Evolutionary conservation across 2,329 filamentous ascomycete species (phyloP), one percentile per base, ranked within the genome.

Genomic region (Colletotrichum echinochloae): DNA sequence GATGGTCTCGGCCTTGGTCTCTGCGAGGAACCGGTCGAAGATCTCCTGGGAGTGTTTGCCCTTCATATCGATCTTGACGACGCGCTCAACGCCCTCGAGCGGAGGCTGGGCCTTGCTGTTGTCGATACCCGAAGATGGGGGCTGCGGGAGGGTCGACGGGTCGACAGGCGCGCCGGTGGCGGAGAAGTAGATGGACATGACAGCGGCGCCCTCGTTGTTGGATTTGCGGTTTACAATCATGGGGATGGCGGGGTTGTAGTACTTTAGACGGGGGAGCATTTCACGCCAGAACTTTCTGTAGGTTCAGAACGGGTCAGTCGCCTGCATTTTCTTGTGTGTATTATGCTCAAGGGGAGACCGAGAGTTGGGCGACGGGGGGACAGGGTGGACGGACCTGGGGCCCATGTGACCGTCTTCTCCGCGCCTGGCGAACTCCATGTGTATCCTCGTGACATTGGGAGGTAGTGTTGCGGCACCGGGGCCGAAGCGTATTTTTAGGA

Each of bases 201-300:
- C 85, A 18, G 92, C 88, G 8, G 87, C 83, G 28, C 84, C 84
- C 5, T 83, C 79, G 74, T 89, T 85, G 54, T 90, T 82, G 46
- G 79, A 76, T 73, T 88, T 90, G 70, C 93, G 92, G 80, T 92
- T 91, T 76, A 97, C 89, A 70, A 93, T 90, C 88, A 98, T 97
- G 52, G 92, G 89, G 55, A 98, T 81, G 16, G 90, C 83, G 0
- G 96, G 96, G 80, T 99, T 99, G 86, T 97, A 92, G 84, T 91
- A 99, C 86, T 99, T 98, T 74, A 99, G 86, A 67, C 94, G 90
- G 28, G 94, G 93, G 57, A 98, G 90, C 79, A 90, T 92, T 71
- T 91, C 85, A 73, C 88, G 90, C 93, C 94, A 97, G 87, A 99
- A 98, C 84, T 94, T 94, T 77, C 95, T 97, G 74, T 28, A 46